Base-by-base conservation (phyloP, 257 asterid genomes). In the Anisodus tanguticus region DNA sequence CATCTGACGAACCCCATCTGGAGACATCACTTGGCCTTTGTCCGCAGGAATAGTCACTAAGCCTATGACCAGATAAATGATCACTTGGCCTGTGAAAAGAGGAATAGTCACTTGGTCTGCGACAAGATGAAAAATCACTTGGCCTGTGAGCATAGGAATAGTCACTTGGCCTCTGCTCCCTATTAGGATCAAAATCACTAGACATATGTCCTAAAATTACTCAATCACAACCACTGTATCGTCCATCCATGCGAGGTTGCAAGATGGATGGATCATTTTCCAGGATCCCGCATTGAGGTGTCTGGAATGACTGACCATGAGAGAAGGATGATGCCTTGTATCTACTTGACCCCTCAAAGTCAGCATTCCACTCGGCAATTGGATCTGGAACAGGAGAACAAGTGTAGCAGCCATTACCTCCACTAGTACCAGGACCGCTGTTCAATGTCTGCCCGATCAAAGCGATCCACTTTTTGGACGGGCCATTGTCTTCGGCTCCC, bases 301-400 rank as follows among this genome's bases (percentile, higher is more conserved):
- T 86, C 60, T 93, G 97, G 79, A 90, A 92, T 13, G 98, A 95
- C 51, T 87, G 91, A 4, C 97, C 92, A 68, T 90, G 89, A 87
- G 92, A 90, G 87, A 91, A 89, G 62, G 97, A 87, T 0, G 95
- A 87, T 60, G 88, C 64, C 12, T 86, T 89, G 53, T 88, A 93
- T 81, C 91, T 84, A 7, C 86, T 88, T n/a, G 92, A 86, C 26
- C 98, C 93, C 87, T 94, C 99, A 77, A 96, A 94, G 85, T 94
- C 98, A 55, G 93, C 97, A 15, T 95, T 95, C 26, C 93, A 88
- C 87, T 95, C 99, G 10, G 89, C 91, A 22, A 93, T 91, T 31
- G 98, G 98, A 70, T 94, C 88, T 16, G 97, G 95, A 47, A 92
- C 87, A 0, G 97, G 97, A 49, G 97, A 93, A 55, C 97, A 98